These are phyloP conservation scores for Russula emetica DNA, from an alignment of 768 basidiomycete species.

Conservation along the genomic window DNA sequence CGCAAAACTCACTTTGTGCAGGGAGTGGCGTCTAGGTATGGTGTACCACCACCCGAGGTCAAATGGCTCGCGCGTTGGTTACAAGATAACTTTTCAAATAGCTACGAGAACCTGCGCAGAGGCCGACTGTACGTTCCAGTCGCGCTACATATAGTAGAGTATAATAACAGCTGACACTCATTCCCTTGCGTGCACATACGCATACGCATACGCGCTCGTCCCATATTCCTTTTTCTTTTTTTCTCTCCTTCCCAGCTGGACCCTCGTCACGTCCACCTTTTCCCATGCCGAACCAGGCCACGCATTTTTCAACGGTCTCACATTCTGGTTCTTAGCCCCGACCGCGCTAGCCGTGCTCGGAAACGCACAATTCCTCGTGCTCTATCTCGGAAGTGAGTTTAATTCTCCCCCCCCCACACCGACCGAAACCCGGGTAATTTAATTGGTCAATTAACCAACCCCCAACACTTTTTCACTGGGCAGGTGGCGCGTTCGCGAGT, in stretches of 20 bases:
- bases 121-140: conserved; percentile 61
- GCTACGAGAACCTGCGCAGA: conserved; percentile 52
- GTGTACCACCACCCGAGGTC: conserved; percentile 34
- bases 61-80: conserved; percentile 44
- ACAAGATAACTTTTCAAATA: conserved; percentile 58
- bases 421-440: background rate
- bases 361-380: conserved; percentile 56
- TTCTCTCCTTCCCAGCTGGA: conserved; percentile 53
- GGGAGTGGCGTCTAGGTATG: conserved; percentile 8
- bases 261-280: conserved; percentile 63
- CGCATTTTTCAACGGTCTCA: conserved; percentile 71
- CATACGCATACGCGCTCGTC: background rate
- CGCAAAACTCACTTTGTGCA: background rate
- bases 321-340: conserved; percentile 72
- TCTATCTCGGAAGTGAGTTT: conserved; percentile 67
- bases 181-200: background rate
- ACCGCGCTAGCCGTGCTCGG: conserved; percentile 61
- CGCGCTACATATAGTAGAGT: no score
- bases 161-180: background rate
- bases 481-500: conserved; percentile 60
- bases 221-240: background rate
- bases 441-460: background rate
- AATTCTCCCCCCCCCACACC: background rate
- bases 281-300: conserved; percentile 61
- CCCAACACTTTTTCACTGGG: background rate